These are phyloP conservation scores for Teratosphaeria viscida DNA, from an alignment of 2,329 filamentous ascomycete species.

Conservation along the genomic window DNA sequence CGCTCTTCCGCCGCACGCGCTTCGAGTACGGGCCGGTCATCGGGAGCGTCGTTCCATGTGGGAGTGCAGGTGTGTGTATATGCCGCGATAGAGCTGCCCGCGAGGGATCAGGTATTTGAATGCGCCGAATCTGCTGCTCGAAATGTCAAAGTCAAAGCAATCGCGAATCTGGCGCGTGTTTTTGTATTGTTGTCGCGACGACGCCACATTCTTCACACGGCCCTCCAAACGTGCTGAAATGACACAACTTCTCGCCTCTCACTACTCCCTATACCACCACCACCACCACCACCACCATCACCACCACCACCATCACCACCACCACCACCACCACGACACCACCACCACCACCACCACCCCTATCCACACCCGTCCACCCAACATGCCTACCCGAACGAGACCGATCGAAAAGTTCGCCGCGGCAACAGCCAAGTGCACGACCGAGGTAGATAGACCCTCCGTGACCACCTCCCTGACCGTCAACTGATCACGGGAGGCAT, in stretches of 20 bases:
- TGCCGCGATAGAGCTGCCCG: slow-evolving; percentile 4
- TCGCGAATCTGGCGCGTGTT: slow-evolving; percentile 2
- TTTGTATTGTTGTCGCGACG: slow-evolving; percentile 1
- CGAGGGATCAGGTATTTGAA: background rate
- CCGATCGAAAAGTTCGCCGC: slow-evolving; percentile 61
- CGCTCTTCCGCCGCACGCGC: slow-evolving; percentile 23
- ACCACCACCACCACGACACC: too few relatives aligned
- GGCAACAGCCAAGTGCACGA: slow-evolving; percentile 54
- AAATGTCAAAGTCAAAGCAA: background rate
- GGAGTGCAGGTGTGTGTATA: background rate
- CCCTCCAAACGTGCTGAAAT: background rate
- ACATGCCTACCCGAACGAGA: slow-evolving; percentile 39
- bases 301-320: background rate
- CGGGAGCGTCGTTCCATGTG: slow-evolving; percentile 12
- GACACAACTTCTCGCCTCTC: background rate
- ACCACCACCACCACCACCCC: background rate
- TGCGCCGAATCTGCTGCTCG: background rate
- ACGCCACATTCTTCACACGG: background rate
- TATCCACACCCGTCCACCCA: background rate
- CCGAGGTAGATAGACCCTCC: slow-evolving; percentile 42
- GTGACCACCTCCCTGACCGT: background rate
- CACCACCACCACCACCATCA: background rate
- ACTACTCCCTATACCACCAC: background rate
- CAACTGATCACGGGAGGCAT: slow-evolving; percentile 1
- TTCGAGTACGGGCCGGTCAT: slow-evolving; percentile 27